Conservation (phyloP, 768 basidiomycete genomes). For the Pluteus cervinus region DNA sequence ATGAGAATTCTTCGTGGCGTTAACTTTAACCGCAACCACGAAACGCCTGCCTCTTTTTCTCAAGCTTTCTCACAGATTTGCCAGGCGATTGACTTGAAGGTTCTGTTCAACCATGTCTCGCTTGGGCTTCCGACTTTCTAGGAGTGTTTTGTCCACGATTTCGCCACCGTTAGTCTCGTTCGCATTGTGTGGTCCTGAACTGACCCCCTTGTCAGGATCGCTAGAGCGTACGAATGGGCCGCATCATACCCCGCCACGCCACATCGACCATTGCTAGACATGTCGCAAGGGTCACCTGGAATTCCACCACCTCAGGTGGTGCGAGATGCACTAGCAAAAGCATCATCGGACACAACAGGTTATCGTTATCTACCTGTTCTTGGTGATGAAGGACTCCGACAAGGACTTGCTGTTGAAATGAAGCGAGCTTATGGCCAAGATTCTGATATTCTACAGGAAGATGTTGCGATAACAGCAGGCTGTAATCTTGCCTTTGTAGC, state of each 20-base stretch:
- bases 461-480: slow-evolving; percentile 66
- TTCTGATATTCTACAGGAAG: slow-evolving; percentile 42
- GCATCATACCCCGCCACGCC: slow-evolving; percentile 33
- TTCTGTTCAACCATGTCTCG: too few relatives aligned
- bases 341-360: slow-evolving; percentile 33
- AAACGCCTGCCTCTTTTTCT: too few relatives aligned
- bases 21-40: too few relatives aligned
- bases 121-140: slow-evolving; percentile 36
- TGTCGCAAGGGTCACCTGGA: slow-evolving; percentile 75
- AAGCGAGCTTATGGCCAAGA: slow-evolving; percentile 44
- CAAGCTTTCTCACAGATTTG: too few relatives aligned
- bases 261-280: slow-evolving; percentile 49
- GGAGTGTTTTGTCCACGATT: slow-evolving; percentile 34
- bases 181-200: neutral
- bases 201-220: slow-evolving; percentile 34
- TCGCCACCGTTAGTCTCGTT: slow-evolving; percentile 36
- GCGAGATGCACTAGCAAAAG: slow-evolving; percentile 39
- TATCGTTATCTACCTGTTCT: slow-evolving; percentile 55
- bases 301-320: slow-evolving; percentile 51
- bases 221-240: slow-evolving; percentile 54
- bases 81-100: too few relatives aligned
- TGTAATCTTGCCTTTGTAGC: slow-evolving; percentile 71
- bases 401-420: slow-evolving; percentile 57
- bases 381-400: slow-evolving; percentile 49
- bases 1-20: too few relatives aligned